Evolutionary conservation across 2,329 filamentous ascomycete species (phyloP), one percentile per base, ranked within the genome.

Genomic region (Aulographum hederae): DNA sequence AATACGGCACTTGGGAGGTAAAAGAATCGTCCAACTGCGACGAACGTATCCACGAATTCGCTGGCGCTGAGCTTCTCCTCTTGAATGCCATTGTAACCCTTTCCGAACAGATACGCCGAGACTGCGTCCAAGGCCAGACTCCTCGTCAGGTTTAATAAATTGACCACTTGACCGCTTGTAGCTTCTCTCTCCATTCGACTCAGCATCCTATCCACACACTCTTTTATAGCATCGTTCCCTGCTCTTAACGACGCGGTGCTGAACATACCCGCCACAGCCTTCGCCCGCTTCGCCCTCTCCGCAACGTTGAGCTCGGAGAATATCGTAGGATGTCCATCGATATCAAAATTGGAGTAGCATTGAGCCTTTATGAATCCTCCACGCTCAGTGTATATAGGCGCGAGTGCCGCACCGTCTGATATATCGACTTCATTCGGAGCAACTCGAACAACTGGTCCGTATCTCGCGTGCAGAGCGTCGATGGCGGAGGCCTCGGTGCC

Each of bases 371-470:
- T 44, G 32, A 71, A 69, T 1, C 67, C 66, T 3, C 66, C 65
- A 23, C 51, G 58, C 3, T 54, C 48, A 10, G 59, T 82, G 43
- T 92, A 92, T 33, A 92, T 69, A 29, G 63, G 53, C 11, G 65
- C 63, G 33, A 93, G 84, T 2, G 79, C 81, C n/a, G 64, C 65
- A 18, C 78, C 74, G 46, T 91, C 80, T 33, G 77, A 78, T 34
- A 94, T 61, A 35, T 76, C 84, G 42, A 92, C 65, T 44, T 93
- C 82, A 43, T 84, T 72, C 1, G 85, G 85, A 45, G 82, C 77
- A 40, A 93, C 77, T 21, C 84, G 68, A 14, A 93, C 74, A 2
- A 93, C 54, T n/a, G 73, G 74, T 3, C 84, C 84, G 26, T 78
- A 60, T 45, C 73, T 76, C 58, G 76, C 68, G 53, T 93, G 84